Conservation (phyloP, 2,329 filamentous ascomycete genomes). For the Plectosphaerella sp. region DNA sequence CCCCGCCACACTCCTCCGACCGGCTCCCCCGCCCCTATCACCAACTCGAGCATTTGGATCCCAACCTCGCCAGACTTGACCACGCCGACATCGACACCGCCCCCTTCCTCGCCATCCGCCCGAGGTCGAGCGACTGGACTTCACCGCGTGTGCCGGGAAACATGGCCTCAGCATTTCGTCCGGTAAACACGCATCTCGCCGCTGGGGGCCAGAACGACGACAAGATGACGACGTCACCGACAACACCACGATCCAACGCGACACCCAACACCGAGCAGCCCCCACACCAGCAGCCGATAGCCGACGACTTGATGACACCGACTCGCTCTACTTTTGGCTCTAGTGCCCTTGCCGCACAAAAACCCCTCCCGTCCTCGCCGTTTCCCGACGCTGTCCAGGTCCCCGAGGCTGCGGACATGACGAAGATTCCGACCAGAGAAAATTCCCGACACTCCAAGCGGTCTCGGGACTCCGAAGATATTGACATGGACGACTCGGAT, state of each 20-base stretch:
- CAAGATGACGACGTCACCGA: slow-evolving; percentile 30
- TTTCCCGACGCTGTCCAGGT: slow-evolving; percentile 47
- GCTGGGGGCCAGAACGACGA: slow-evolving; percentile 26
- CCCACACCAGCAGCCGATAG: slow-evolving; percentile 11
- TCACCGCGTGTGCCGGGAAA: neutral
- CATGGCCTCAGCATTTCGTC: slow-evolving; percentile 45
- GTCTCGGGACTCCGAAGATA: slow-evolving; percentile 62
- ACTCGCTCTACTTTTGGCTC: slow-evolving; percentile 53
- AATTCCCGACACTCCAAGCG: slow-evolving; percentile 43
- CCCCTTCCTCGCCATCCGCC: too few relatives aligned
- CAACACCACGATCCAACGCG: slow-evolving; percentile 29
- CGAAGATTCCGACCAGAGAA: slow-evolving; percentile 30
- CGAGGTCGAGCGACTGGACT: too few relatives aligned
- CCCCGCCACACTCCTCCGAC: neutral
- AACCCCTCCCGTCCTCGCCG: slow-evolving; percentile 48
- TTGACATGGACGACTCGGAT: slow-evolving; percentile 74
- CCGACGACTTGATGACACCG: slow-evolving; percentile 54
- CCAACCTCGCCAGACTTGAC: slow-evolving; percentile 5
- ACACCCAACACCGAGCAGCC: slow-evolving; percentile 23
- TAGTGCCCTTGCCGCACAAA: slow-evolving; percentile 38
- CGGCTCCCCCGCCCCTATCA: neutral
- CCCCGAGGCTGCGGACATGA: slow-evolving; percentile 38
- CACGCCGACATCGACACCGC: neutral
- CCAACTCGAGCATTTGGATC: neutral
- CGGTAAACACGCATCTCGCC: slow-evolving; percentile 39